Evolutionary conservation across 805 yeast species (phyloP), one percentile per base, ranked within the genome.

Genomic region (Candida methanosorbosa): DNA sequence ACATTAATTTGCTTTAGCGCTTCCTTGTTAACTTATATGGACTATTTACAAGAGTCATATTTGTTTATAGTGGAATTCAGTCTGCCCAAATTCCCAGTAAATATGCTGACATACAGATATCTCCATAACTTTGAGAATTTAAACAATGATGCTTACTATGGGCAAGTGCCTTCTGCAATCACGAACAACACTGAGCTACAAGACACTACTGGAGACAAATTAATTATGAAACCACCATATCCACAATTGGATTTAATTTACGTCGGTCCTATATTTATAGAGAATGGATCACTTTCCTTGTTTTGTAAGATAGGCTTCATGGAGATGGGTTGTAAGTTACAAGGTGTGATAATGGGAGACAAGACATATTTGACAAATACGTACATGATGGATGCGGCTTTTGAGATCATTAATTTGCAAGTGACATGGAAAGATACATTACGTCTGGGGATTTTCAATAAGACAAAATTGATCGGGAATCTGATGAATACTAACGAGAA

Each of bases 201-300:
- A 7, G 21, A 20, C 8, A 31, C 31, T 15, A 26, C 27, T n/a
- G 29, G 30, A 9, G 32, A 22, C n/a, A n/a, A n/a, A n/a, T n/a
- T n/a, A n/a, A n/a, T n/a, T n/a, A n/a, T n/a, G n/a, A n/a, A 44
- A 27, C 55, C 54, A 1, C 56, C 54, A 4, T 47, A 48, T 30
- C 56, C 57, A 3, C 37, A 44, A 5, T 30, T 46, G 4, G 55
- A 52, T 22, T 35, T 54, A 15, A 35, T 42, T 5, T 40, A 43
- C 22, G 43, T 50, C 11, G 56, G 54, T 1, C 59, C 59, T 0
- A 48, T 54, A 2, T 54, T 54, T 33, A 40, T 49, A 16, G 59
- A 54, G 30, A 44, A 49, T 34, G 59, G 59, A 1, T 28, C 40
- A 3, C n/a, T 52, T 5, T 31, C 47, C 12, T 35, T 53, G 18